Evolutionary conservation across 2,329 filamentous ascomycete species (phyloP).

Genomic region (Lasiodiplodia theobromae): DNA sequence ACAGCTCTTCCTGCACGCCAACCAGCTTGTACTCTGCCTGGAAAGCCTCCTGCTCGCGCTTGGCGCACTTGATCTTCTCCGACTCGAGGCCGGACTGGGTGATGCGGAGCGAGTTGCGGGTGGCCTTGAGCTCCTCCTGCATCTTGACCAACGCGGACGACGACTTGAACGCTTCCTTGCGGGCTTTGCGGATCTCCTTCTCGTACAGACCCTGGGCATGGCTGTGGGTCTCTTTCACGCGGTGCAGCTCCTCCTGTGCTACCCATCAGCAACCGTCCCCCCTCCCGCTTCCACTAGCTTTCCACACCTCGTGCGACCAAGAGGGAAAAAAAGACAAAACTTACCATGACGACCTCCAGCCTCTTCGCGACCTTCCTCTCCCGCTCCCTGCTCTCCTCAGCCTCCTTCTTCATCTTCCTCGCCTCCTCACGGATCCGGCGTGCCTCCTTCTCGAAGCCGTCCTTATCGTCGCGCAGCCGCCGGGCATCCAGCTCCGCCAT

Average conservation of each 20-base stretch:
- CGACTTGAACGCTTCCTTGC: slow-evolving; percentile 79
- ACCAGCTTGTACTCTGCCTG: slow-evolving; percentile 70
- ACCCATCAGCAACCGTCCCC: slow-evolving; percentile 31
- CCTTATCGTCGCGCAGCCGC: slow-evolving; percentile 63
- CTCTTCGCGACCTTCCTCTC: slow-evolving; percentile 72
- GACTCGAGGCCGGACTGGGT: slow-evolving; percentile 67
- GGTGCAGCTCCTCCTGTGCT: slow-evolving; percentile 71
- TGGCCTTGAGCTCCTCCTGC: slow-evolving; percentile 75
- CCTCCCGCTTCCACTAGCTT: neutral
- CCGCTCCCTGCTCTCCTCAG: slow-evolving; percentile 70
- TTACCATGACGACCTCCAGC: slow-evolving; percentile 73
- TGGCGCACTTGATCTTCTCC: slow-evolving; percentile 68
- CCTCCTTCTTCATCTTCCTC: slow-evolving; percentile 61
- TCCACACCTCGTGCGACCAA: neutral
- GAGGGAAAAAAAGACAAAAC: slow-evolving; percentile 34
- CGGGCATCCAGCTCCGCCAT: slow-evolving; percentile 46
- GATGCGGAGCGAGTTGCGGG: slow-evolving; percentile 62
- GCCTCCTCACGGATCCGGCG: slow-evolving; percentile 68
- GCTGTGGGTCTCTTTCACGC: slow-evolving; percentile 70
- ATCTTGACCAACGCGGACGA: slow-evolving; percentile 72
- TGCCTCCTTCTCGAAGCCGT: slow-evolving; percentile 75
- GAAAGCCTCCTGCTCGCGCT: slow-evolving; percentile 74
- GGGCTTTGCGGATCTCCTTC: slow-evolving; percentile 72
- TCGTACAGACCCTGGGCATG: slow-evolving; percentile 64
- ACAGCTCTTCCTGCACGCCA: slow-evolving; percentile 70